Evolutionary conservation across 164 flowering plant species (phyloP), one percentile per base, ranked within the genome.

Genomic region (Akebia trifoliata): DNA sequence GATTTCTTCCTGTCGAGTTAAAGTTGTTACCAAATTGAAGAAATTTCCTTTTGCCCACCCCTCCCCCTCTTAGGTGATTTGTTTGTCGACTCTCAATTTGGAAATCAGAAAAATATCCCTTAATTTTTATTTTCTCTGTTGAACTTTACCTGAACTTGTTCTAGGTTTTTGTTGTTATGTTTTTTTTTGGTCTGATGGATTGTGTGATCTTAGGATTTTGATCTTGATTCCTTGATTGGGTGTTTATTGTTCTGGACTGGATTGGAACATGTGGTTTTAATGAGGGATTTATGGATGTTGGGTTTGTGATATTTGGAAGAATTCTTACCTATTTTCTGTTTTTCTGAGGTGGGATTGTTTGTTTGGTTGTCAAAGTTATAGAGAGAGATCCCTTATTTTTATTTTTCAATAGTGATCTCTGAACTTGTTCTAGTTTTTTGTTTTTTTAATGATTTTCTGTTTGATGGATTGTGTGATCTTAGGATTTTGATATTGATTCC

Each of bases 301-400:
- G 2, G 14, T 34, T 39, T 60, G 56, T 3, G 32, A 40, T 20
- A 4, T 49, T 38, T 29, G 17, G 37, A 10, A 26, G 15, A 21
- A 26, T 7, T 28, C 37, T 3, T 18, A 3, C 34, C 4, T n/a
- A n/a, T n/a, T n/a, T n/a, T 14, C 39, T 56, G 35, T 46, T 54
- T 24, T 12, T 49, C 31, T 59, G 51, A 21, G 54, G 20, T 51
- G 29, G 52, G 15, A 24, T 57, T 51, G 39, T 8, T 25, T 26
- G 2, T 26, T 52, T 45, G 24, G n/a, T 24, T 51, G 50, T 53
- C 2, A 24, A 45, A 44, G 32, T 20, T 59, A 30, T 37, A n/a
- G n/a, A n/a, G n/a, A n/a, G n/a, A n/a, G n/a, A n/a, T n/a, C n/a
- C n/a, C n/a, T n/a, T n/a, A n/a, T 15, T 50, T 50, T 30, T 22